phyloP scores from a whole-genome alignment of 2,329 filamentous ascomycete genomes.

The Aspergillus jensenii region DNA sequence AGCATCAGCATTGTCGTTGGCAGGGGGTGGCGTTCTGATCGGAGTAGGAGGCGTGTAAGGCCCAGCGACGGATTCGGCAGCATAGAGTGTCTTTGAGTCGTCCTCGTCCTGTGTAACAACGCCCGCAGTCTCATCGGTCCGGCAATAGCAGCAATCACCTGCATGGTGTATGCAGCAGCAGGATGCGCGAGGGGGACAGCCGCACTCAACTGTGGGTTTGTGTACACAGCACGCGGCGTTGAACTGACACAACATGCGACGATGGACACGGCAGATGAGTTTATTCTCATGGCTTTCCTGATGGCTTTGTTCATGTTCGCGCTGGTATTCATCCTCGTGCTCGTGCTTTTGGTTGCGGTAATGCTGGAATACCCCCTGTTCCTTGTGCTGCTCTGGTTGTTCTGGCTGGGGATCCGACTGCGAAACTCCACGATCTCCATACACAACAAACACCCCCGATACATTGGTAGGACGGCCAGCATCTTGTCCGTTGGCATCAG shows the following conservation, averaged over 20 bases:
- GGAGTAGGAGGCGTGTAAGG: background rate
- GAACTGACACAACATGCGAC: conserved; percentile 15
- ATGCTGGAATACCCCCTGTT: background rate
- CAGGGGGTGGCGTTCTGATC: background rate
- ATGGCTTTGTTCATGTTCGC: background rate
- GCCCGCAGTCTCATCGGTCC: background rate
- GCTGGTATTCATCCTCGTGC: background rate
- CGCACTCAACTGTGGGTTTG: conserved; percentile 5
- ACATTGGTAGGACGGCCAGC: background rate
- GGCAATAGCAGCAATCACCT: conserved; percentile 21
- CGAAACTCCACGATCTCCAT: background rate
- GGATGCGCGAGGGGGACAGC: conserved; percentile 16
- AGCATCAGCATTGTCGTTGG: background rate
- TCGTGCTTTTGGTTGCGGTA: background rate
- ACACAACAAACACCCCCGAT: background rate
- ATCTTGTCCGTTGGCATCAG: background rate
- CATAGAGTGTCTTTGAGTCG: background rate
- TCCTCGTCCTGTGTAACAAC: background rate
- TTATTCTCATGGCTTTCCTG: background rate
- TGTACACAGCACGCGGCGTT: conserved; percentile 21
- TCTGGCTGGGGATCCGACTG: background rate
- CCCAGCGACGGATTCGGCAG: background rate
- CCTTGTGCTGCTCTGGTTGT: background rate
- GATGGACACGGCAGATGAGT: conserved; percentile 5
- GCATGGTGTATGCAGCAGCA: conserved; percentile 24